Percentiles rank a stretch among this genome's conserved stretches.
Evolutionary conservation across 148 eudicot species (phyloP).

Genomic region (Agrostemma githago): DNA sequence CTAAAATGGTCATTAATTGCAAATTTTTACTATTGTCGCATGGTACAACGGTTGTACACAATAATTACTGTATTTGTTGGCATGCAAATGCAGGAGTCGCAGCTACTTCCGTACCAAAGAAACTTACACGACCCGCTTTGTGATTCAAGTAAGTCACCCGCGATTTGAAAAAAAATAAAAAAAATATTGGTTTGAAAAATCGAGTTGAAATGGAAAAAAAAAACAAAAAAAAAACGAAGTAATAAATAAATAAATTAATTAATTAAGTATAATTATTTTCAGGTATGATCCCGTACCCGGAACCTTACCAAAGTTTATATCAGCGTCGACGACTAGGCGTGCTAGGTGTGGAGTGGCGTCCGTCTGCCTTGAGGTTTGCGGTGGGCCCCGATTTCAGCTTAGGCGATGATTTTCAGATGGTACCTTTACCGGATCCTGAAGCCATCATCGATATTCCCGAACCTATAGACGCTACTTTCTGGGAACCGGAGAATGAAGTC

Average conservation of each 20-base stretch:
- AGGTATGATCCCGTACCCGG: constrained; percentile 95
- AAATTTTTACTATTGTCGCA: too few relatives aligned
- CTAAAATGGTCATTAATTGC: too few relatives aligned
- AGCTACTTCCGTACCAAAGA: constrained; percentile 64
- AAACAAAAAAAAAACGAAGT: too few relatives aligned
- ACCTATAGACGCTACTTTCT: constrained; percentile 55
- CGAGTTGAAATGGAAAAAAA: too few relatives aligned
- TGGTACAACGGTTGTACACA: too few relatives aligned
- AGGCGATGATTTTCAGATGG: constrained; percentile 62
- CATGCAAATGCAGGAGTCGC: constrained; percentile 75
- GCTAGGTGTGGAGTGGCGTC: constrained; percentile 85
- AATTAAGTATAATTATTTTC: too few relatives aligned
- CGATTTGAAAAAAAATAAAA: too few relatives aligned
- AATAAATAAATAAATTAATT: too few relatives aligned
- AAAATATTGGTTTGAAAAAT: too few relatives aligned
- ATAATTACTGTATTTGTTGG: not conserved
- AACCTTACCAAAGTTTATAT: constrained; percentile 87
- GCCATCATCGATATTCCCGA: constrained; percentile 69
- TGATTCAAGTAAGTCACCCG: constrained; percentile 81
- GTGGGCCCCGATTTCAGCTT: constrained; percentile 70
- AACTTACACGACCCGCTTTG: constrained; percentile 82
- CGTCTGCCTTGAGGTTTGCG: constrained; percentile 59
- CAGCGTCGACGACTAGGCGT: constrained; percentile 85
- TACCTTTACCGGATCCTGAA: constrained; percentile 80
- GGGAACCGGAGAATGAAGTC: constrained; percentile 84